Base-by-base conservation (phyloP, 768 basidiomycete species). In the Tulasnella sp. region DNA sequence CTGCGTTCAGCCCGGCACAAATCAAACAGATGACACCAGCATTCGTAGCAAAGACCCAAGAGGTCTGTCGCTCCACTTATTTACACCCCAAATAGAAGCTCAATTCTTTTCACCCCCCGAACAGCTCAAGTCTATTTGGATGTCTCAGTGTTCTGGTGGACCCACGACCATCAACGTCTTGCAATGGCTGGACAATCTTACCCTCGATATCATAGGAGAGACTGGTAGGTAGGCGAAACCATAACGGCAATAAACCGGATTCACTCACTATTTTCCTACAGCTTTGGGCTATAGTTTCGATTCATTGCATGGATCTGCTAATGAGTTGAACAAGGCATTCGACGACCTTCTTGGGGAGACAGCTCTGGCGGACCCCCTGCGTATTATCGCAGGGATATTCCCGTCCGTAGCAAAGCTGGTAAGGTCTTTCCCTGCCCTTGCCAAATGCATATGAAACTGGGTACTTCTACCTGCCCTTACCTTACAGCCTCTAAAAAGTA, bases 21-120 rank as follows among this genome's bases (percentile, higher is more conserved):
- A 85, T 91, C 58, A 84, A 89, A 3, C 87, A 87, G 67, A 80
- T 91, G 15, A 89, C 89, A 0, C 84, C 84, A 14, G 87, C 87
- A 7, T 90, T 91, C 77, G 78, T 89, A 2, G 85, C 86, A 1
- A 91, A 90, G 80, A 82, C 89, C 0, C 79, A 86, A 0, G 82
- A 87, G 81, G 89, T 88, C 79, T 34, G 71, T 45, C 31, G 11
- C n/a, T 38, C 17, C 11, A 2, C n/a, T 64, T 22, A 11, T 7
- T 31, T 58, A 17, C 25, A 19, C 2, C 15, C 22, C 8, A n/a
- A n/a, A n/a, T n/a, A n/a, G 52, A 54, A 1, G 52, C 22, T 54
- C 19, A 54, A 17, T 19, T 12, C 19, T 8, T 14, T 8, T 2
- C 22, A 54, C 25, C 22, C 8, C 19, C 22, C 8, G 15, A 8